Evolutionary conservation across 768 basidiomycete species (phyloP).

Genomic region (Termitomyces titanicus): DNA sequence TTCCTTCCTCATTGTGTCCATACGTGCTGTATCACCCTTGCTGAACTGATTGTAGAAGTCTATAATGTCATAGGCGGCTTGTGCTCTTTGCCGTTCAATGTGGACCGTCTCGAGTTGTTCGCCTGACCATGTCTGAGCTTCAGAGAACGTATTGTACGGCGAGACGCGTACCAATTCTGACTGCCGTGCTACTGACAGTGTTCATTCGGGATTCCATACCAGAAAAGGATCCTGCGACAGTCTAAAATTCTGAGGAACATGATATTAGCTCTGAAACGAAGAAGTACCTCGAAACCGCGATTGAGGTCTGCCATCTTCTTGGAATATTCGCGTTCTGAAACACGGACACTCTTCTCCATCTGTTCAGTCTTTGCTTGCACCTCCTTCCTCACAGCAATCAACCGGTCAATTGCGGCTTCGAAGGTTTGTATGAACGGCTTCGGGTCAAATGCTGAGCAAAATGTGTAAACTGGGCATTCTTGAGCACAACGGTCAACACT

Average conservation of each 20-base stretch:
- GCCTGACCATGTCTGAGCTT: constrained; percentile 41
- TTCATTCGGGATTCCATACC: constrained; percentile 91
- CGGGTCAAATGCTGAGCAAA: constrained; percentile 78
- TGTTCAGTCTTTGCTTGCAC: constrained; percentile 88
- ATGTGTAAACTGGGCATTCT: constrained; percentile 3
- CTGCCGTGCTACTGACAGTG: constrained; percentile 90
- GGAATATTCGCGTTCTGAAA: constrained; percentile 90
- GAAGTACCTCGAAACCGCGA: constrained; percentile 82
- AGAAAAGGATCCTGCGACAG: constrained; percentile 82
- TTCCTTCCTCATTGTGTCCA: constrained; percentile 80
- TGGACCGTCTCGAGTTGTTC: constrained; percentile 96
- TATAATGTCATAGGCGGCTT: constrained; percentile 91
- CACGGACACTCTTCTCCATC: constrained; percentile 87
- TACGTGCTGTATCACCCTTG: constrained; percentile 68
- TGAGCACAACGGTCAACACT: constrained; percentile 13
- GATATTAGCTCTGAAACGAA: not conserved
- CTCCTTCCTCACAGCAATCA: constrained; percentile 85
- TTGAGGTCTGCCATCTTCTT: constrained; percentile 93
- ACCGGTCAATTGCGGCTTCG: constrained; percentile 84
- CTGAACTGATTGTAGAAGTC: constrained; percentile 93
- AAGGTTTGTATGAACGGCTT: constrained; percentile 91
- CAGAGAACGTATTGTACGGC: not conserved
- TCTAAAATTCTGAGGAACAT: constrained; percentile 39
- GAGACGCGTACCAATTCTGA: constrained; percentile 73
- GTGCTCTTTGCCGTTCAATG: constrained; percentile 86